Percentiles rank a stretch among this genome's conserved stretches.
Evolutionary conservation across 2,329 filamentous ascomycete genomes (phyloP).

Genomic region (Fusarium staphyleae): DNA sequence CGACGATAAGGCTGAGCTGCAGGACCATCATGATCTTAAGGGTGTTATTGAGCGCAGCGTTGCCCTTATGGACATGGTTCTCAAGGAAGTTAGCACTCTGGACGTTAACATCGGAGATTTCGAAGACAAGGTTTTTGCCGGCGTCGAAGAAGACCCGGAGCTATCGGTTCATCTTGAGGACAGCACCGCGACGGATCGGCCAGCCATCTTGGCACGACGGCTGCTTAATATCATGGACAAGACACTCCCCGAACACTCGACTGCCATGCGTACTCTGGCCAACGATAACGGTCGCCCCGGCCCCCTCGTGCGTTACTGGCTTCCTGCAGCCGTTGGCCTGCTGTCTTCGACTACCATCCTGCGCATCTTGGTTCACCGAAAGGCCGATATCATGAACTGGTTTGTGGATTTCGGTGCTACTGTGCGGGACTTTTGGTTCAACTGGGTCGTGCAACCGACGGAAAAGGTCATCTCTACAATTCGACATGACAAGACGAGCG

Average conservation of each 20-base stretch:
- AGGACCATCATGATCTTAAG: constrained; percentile 65
- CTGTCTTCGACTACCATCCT: constrained; percentile 89
- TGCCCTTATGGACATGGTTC: constrained; percentile 83
- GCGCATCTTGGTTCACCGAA: constrained; percentile 75
- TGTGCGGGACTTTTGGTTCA: constrained; percentile 87
- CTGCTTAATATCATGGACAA: constrained; percentile 72
- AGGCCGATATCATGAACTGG: constrained; percentile 81
- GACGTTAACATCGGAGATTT: constrained; percentile 69
- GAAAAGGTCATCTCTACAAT: constrained; percentile 89
- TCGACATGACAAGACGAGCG: constrained; percentile 87
- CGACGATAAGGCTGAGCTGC: constrained; percentile 63
- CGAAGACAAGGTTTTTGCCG: constrained; percentile 70
- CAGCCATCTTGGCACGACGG: constrained; percentile 68
- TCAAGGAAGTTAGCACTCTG: constrained; percentile 72
- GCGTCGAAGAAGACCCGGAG: constrained; percentile 67
- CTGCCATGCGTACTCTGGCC: constrained; percentile 62
- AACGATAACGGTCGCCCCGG: constrained; percentile 77
- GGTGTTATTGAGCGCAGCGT: constrained; percentile 81
- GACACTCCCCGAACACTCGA: constrained; percentile 72
- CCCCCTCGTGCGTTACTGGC: constrained; percentile 83
- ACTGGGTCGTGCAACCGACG: constrained; percentile 91
- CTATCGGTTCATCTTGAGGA: constrained; percentile 61
- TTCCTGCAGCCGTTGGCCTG: constrained; percentile 74
- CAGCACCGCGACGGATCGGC: constrained; percentile 55
- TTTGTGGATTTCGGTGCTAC: constrained; percentile 80